Evolutionary conservation across 306 rosid genomes (phyloP).

Genomic region (Cucurbita maxima): DNA sequence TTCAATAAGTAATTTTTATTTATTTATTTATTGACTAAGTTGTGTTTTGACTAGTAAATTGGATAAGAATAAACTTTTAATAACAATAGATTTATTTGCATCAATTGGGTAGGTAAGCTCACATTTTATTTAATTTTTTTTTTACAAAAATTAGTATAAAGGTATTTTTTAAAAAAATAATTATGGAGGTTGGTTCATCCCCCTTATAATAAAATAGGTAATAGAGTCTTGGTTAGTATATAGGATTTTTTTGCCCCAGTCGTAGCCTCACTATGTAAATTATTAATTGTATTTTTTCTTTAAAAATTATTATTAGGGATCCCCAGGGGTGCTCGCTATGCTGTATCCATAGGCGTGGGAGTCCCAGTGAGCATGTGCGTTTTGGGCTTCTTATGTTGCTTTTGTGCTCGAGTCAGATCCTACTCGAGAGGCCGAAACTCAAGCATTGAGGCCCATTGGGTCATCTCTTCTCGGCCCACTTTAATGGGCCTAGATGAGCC

Average conservation of each 20-base stretch:
- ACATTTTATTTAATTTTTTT: background rate
- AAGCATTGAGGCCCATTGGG: constrained; percentile 27
- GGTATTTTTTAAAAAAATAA: no score
- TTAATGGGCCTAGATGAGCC: constrained; percentile 34
- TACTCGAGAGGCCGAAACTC: background rate
- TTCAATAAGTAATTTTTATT: no score
- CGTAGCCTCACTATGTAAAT: no score
- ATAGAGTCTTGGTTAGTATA: no score
- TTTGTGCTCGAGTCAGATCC: constrained; percentile 17
- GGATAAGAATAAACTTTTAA: background rate
- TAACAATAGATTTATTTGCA: no score
- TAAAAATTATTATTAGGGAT: constrained; percentile 25
- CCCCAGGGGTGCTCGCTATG: constrained; percentile 27
- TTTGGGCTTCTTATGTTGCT: constrained; percentile 24
- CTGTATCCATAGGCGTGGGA: constrained; percentile 30
- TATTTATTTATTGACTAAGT: background rate
- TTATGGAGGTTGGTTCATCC: background rate
- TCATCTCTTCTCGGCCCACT: constrained; percentile 10
- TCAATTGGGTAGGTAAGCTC: background rate
- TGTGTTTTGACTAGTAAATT: background rate
- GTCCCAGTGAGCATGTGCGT: constrained; percentile 27
- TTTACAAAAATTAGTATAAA: background rate
- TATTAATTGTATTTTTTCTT: no score
- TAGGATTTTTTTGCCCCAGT: no score
- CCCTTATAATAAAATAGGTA: background rate